Evolutionary conservation across 306 rosid genomes (phyloP), one percentile per base, ranked within the genome.

Genomic region (Gynostemma pentaphyllum): DNA sequence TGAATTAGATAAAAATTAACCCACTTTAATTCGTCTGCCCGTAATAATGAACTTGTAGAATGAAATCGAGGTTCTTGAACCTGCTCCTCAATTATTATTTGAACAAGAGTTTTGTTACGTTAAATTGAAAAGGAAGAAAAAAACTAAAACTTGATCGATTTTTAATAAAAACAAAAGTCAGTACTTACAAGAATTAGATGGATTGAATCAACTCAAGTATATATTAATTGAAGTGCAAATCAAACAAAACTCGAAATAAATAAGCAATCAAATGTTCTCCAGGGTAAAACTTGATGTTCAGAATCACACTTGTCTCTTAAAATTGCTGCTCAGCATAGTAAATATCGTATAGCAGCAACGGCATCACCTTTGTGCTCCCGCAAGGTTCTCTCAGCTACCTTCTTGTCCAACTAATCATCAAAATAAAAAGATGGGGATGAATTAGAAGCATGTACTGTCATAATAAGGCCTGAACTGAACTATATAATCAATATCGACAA

Each of bases 301-400:
- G 40, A 54, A 30, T 30, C 39, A 55, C 44, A 55, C 8, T 8
- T 1, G n/a, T 32, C 9, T 55, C 15, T n/a, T 27, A 49, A 45
- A 41, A 30, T 29, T 14, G 19, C 26, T 2, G 36, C 49, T 70
- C 52, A 87, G 66, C 36, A 84, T 68, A 92, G 96, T 80, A 88
- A 82, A 62, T 86, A 78, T 41, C 94, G 72, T 71, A 92, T 82
- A 64, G 96, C 98, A 74, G 98, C 94, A 76, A 88, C 98, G 0
- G 98, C 96, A 70, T 92, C 95, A 29, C 99, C 95, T 76, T 88
- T 86, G 82, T 92, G 99, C 73, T 92, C 99, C 9, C 95, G 83
- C 79, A 92, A 72, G 62, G 96, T 92, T 79, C 89, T 86, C 85
- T 92, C 96, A 13, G 96, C 99, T 13, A 86, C 88, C 82, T 84